These are phyloP conservation scores for Abelmoschus esculentus DNA, from an alignment of 345 rosid genomes.

Conservation along the genomic window DNA sequence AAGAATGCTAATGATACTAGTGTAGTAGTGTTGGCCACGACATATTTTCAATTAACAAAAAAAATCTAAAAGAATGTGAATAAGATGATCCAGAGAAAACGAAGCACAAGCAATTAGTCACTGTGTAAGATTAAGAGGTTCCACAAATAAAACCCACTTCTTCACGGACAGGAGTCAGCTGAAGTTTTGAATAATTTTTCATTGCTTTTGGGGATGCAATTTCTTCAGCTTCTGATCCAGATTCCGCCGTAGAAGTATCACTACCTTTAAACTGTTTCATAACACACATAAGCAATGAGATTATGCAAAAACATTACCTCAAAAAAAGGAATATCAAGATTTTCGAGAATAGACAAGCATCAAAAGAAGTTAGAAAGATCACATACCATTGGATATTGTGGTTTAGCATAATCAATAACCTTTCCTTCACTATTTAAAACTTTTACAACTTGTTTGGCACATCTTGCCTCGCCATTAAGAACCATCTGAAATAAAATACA, in stretches of 20 bases:
- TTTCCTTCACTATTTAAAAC: slow-evolving; percentile 83
- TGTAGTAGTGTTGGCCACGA: too few species aligned
- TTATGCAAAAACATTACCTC: background rate
- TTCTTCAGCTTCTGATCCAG: slow-evolving; percentile 99
- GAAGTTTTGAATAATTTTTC: slow-evolving; percentile 76
- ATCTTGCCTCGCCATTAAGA: slow-evolving; percentile 64
- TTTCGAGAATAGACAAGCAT: background rate
- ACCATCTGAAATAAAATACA: slow-evolving; percentile 58
- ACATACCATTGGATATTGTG: slow-evolving; percentile 68
- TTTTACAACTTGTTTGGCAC: slow-evolving; percentile 88
- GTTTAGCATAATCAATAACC: slow-evolving; percentile 90
- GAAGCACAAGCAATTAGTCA: background rate
- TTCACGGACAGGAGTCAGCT: slow-evolving; percentile 94
- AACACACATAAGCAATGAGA: background rate
- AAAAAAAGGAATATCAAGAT: background rate
- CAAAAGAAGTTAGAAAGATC: slow-evolving; percentile 4
- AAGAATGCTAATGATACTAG: background rate
- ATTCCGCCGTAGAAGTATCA: slow-evolving; percentile 96
- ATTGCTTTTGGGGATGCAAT: slow-evolving; percentile 79
- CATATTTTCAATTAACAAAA: background rate
- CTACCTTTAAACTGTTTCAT: slow-evolving; percentile 72
- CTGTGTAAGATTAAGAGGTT: background rate
- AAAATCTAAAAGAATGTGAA: background rate
- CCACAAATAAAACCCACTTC: slow-evolving; percentile 44
- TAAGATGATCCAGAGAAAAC: background rate